Evolutionary conservation across 164 flowering plant species (phyloP), one percentile per base, ranked within the genome.

Genomic region (Vitis labrusca): DNA sequence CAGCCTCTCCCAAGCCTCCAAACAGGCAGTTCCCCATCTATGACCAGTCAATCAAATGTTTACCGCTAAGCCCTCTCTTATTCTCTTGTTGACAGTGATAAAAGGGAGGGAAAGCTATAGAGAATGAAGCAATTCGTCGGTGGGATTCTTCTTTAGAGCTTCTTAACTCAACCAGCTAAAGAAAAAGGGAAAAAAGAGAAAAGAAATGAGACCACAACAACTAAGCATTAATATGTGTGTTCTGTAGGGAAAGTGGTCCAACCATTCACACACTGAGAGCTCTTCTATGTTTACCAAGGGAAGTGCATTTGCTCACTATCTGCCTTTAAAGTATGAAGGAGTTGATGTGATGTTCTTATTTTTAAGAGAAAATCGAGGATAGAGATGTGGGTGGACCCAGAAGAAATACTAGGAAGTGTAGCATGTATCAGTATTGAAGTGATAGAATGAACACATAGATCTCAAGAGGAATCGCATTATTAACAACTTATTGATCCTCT

Each of bases 1-100:
- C 76, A 1, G 54, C 67, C 11, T 67, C 82, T 27, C 79, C 83
- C 44, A 76, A 23, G 13, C 88, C 93, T 44, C 88, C 86, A 27
- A 89, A 83, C 67, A 89, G 61, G 69, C 94, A 91, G 68, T 88
- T 88, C 11, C 97, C 94, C 94, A 90, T 88, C 10, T 71, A 17
- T 61, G 44, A 37, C 44, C 44, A 37, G 27, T 37, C 44, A 37
- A 37, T 37, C 44, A 37, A 37, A 37, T 6, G 44, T 37, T 37
- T 3, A 37, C 44, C 44, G 44, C 44, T 2, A 23, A 23, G 27
- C 27, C 7, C 44, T 37, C 44, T 32, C 44, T 37, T 37, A 37
- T 37, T 37, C 44, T 37, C 5, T 37, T 37, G 44, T 37, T 37
- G 68, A 32, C 70, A 64, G 48, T 50, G 50, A 61, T 53, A 17